A percentile compares a stretch with the other conserved stretches of the same genome.
Conservation (phyloP, 331 rosid genomes). For the Arachis monticola region DNA sequence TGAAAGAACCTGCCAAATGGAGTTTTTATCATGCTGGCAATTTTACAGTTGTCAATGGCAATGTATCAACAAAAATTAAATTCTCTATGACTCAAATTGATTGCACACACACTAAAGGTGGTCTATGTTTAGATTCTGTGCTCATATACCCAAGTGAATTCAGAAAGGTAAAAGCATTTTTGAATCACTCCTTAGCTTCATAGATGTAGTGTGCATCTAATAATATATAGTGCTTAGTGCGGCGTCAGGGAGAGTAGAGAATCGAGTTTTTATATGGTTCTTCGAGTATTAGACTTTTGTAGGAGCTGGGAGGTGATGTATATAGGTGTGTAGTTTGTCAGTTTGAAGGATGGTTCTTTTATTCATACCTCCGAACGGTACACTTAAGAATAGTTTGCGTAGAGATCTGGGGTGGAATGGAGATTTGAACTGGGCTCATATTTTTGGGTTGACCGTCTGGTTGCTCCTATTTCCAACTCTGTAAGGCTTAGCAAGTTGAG, state of each 20-base stretch:
- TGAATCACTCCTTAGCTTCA: slow-evolving; percentile 37
- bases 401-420: neutral
- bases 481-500: slow-evolving; percentile 2
- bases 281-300: slow-evolving; percentile 32
- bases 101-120: slow-evolving; percentile 86
- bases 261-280: slow-evolving; percentile 35
- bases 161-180: slow-evolving; percentile 50
- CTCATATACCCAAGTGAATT: slow-evolving; percentile 56
- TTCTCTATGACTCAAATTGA: slow-evolving; percentile 84
- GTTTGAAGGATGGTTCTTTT: slow-evolving; percentile 3
- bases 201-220: slow-evolving; percentile 32
- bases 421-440: neutral
- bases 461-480: neutral
- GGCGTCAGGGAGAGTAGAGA: slow-evolving; percentile 28
- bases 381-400: neutral
- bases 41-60: slow-evolving; percentile 58
- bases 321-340: neutral
- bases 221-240: slow-evolving; percentile 26
- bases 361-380: neutral
- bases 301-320: slow-evolving; percentile 32
- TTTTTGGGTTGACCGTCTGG: neutral
- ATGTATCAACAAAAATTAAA: slow-evolving; percentile 54
- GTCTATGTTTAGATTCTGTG: slow-evolving; percentile 79
- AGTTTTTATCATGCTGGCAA: slow-evolving; percentile 64
- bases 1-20: slow-evolving; percentile 69